Base-by-base conservation (phyloP, 2,329 filamentous ascomycete genomes). In the Cytospora paraplurivora region DNA sequence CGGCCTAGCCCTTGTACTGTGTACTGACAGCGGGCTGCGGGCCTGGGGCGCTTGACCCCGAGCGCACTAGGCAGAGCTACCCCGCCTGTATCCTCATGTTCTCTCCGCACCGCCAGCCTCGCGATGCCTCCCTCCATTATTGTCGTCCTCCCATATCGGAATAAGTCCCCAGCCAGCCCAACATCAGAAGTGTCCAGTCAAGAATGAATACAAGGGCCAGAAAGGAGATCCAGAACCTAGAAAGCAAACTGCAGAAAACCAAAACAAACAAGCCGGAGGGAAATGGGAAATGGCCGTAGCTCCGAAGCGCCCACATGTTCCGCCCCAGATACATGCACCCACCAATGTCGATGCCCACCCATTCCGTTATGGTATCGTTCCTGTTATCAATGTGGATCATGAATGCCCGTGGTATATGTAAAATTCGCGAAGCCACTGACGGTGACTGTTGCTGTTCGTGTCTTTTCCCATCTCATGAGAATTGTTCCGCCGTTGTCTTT, bases 401-500 rank as follows among this genome's bases (percentile, higher is more conserved):
- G 27, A 8, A 34, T n/a, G 27, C 7, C 33, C 44, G 33, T 59
- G 33, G 41, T 27, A 35, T 21, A 37, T 38, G 58, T 47, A 21
- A 32, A 34, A 15, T 8, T 55, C 35, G 6, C 27, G 17, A 6
- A 12, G 8, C 49, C 35, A 27, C 21, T 47, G 44, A 27, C 27
- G 27, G 27, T 27, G 51, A 21, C 34, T n/a, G 15, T 27, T 11
- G 51, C 50, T 4, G 17, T 15, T 38, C 33, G 5, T 8, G 21
- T 15, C 19, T 19, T 7, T 41, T 15, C 17, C 17, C n/a, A n/a
- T n/a, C 38, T 47, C 34, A 64, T 49, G 55, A 41, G 37, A 59
- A 64, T 11, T 63, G 63, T 21, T 65, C 62, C 19, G 52, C 38
- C 19, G 49, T 62, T 17, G 62, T 63, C 50, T 64, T 67, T 41